Evolutionary conservation across 805 yeast species (phyloP).

Genomic region (Cephaloascus fragrans): DNA sequence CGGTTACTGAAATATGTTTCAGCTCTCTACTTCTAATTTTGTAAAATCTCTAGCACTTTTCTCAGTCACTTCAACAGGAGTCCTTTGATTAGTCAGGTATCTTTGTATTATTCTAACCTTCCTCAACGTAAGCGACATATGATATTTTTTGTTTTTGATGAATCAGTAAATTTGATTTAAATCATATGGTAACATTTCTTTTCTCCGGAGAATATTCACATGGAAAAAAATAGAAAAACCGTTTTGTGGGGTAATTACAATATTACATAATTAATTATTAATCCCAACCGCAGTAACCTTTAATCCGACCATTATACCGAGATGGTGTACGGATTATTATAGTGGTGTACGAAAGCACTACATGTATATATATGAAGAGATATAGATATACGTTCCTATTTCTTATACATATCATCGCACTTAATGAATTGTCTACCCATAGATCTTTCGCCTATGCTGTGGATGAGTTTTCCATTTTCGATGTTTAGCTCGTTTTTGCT

Average conservation of each 20-base stretch:
- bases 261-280: too few species aligned
- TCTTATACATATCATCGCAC: constrained; percentile 26
- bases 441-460: constrained; percentile 30
- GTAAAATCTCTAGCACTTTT: constrained; percentile 9
- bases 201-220: constrained; percentile 1
- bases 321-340: too few species aligned
- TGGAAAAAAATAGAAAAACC: too few species aligned
- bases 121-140: constrained; percentile 1
- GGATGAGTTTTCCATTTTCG: constrained; percentile 29
- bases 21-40: constrained; percentile 1
- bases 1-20: constrained; percentile 2
- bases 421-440: constrained; percentile 25
- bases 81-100: constrained; percentile 12
- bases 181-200: neutral
- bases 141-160: neutral
- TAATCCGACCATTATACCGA: too few species aligned
- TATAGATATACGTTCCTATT: too few species aligned
- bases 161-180: neutral
- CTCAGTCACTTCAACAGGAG: constrained; percentile 13
- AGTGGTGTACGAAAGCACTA: too few species aligned
- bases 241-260: too few species aligned
- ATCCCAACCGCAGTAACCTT: too few species aligned
- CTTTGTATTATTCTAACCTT: constrained; percentile 3
- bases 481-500: constrained; percentile 33
- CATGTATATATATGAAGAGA: too few species aligned